Evolutionary conservation across 2,329 filamentous ascomycete genomes (phyloP), one percentile per base, ranked within the genome.

Genomic region (Fusarium haematococcum): DNA sequence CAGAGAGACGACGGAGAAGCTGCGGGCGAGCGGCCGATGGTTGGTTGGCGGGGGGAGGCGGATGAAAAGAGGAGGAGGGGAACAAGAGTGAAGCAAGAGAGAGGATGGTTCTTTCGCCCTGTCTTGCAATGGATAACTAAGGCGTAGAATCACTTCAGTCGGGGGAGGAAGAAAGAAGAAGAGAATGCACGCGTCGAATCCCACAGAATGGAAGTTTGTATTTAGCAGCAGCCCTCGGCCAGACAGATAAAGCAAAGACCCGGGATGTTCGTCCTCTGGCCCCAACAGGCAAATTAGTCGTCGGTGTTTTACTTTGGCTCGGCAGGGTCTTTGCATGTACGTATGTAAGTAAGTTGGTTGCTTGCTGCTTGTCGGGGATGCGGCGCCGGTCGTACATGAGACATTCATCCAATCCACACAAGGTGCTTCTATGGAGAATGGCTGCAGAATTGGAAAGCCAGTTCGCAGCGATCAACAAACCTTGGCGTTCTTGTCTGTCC

Each of bases 251-350:
- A 62, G 58, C 52, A 43, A 56, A 33, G 20, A 13, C 37, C 57
- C 14, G 20, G 64, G 64, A 37, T 62, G 57, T 41, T 61, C 58
- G 48, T 67, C 30, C 37, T 64, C 60, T 50, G 50, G 33, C 50
- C 62, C 62, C 60, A 54, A 63, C 48, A 23, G 61, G 65, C 33
- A 65, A 65, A 65, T 65, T 52, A 61, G 23, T 65, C 33, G 32
- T 54, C 45, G 33, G 64, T 59, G 65, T 64, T 67, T 67, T 68
- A 50, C 60, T 50, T 64, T 68, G 25, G 37, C 50, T 62, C 50
- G 52, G 48, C 68, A 68, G 64, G 68, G 64, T 65, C 54, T 71
- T 60, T 65, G 56, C 68, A 62, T 68, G 57, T 43, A 68, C 10
- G 43, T 62, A 27, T 39, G 39, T 61, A 61, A 23, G 59, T 45